These are phyloP conservation scores for Orbilia quercus DNA, from an alignment of 2,329 filamentous ascomycete species.

Conservation along the genomic window DNA sequence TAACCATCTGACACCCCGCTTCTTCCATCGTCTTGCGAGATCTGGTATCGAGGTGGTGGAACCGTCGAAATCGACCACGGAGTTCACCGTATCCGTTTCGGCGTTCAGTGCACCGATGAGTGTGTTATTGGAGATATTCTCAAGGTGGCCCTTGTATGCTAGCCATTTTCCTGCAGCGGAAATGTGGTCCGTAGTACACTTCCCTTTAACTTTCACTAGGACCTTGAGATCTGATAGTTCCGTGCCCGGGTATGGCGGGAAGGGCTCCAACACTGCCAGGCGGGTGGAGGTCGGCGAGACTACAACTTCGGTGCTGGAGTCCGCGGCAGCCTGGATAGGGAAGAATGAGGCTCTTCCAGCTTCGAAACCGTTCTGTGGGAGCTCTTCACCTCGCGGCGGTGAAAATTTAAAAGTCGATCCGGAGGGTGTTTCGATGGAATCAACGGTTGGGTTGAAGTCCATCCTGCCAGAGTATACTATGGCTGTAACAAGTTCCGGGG, in stretches of 20 bases:
- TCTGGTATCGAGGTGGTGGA: constrained; percentile 82
- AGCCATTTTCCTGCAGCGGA: constrained; percentile 96
- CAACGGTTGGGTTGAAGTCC: constrained; percentile 95
- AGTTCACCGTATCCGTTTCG: constrained; percentile 90
- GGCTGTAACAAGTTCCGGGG: constrained; percentile 93
- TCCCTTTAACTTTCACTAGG: constrained; percentile 94
- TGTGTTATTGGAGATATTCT: constrained; percentile 97
- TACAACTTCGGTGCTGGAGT: constrained; percentile 76
- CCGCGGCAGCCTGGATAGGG: constrained; percentile 77
- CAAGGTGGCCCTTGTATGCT: constrained; percentile 98
- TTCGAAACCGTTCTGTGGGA: constrained; percentile 80
- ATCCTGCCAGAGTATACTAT: constrained; percentile 93
- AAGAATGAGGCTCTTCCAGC: constrained; percentile 79
- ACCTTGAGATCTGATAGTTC: constrained; percentile 84
- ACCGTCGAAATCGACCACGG: constrained; percentile 86
- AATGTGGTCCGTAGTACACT: constrained; percentile 99
- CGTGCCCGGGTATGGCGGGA: constrained; percentile 79
- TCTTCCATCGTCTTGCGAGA: constrained; percentile 84
- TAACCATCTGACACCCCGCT: constrained; percentile 80
- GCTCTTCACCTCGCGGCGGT: constrained; percentile 73
- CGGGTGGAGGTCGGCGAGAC: constrained; percentile 90
- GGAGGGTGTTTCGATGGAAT: constrained; percentile 80
- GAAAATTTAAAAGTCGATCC: constrained; percentile 87
- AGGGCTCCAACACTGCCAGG: constrained; percentile 90
- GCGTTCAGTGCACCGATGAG: constrained; percentile 94